Evolutionary conservation across 148 eudicot species (phyloP).

Genomic region (Chenopodium album): DNA sequence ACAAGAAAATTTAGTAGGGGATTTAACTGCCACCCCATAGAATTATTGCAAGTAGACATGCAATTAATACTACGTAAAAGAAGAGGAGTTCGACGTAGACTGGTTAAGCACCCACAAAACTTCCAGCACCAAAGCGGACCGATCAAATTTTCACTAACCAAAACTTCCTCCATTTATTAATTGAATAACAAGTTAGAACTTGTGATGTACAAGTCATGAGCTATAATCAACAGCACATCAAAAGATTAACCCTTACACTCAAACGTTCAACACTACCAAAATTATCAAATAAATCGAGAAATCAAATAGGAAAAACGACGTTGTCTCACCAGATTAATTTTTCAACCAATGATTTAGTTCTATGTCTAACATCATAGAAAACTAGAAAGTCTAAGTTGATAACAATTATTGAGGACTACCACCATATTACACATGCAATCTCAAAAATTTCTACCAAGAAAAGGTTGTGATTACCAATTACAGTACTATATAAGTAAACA

Average conservation of each 20-base stretch:
- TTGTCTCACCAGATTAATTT: background rate
- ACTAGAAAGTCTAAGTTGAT: too few relatives aligned
- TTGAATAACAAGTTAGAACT: background rate
- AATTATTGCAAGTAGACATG: background rate
- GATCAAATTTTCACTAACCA: background rate
- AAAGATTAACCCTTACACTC: background rate
- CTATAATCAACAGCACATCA: background rate
- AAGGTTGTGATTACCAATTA: too few relatives aligned
- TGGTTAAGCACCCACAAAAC: background rate
- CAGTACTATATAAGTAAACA: too few relatives aligned
- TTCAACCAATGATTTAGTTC: background rate
- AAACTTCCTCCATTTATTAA: background rate
- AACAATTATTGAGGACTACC: too few relatives aligned
- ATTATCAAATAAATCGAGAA: background rate
- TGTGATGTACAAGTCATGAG: background rate
- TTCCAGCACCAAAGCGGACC: background rate
- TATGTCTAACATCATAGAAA: too few relatives aligned
- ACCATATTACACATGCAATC: too few relatives aligned
- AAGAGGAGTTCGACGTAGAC: background rate
- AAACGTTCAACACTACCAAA: background rate
- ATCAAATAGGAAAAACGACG: background rate
- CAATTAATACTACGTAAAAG: background rate
- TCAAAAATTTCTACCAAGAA: too few relatives aligned
- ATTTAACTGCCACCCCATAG: background rate
- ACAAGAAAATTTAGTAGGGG: background rate